Conservation (phyloP, 768 basidiomycete species). For the Tylopilus felleus region DNA sequence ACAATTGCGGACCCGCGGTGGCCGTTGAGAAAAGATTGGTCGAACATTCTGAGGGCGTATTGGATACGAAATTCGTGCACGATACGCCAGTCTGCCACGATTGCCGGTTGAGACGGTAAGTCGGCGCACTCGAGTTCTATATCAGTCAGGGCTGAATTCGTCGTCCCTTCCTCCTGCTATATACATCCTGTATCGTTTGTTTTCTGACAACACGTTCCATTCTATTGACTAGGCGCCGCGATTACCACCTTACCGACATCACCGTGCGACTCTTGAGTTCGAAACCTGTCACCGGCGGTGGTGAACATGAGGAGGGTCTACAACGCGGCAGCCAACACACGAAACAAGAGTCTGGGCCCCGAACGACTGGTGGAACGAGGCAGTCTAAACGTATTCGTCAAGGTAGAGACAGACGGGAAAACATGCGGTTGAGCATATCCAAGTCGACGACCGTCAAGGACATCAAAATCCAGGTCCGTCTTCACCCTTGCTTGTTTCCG, state of each 20-base stretch:
- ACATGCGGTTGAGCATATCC: conserved; percentile 50
- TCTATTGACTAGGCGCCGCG: conserved; percentile 28
- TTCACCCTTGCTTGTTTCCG: too few species aligned
- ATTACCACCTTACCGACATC: conserved; percentile 62
- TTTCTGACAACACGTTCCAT: conserved; percentile 18
- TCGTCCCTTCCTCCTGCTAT: conserved; percentile 1
- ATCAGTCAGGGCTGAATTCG: conserved; percentile 6
- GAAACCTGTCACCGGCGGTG: conserved; percentile 31
- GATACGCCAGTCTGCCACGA: conserved; percentile 54
- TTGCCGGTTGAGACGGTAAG: conserved; percentile 59
- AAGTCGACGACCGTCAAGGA: conserved; percentile 75
- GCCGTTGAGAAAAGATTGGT: conserved; percentile 38
- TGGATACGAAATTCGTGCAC: conserved; percentile 40
- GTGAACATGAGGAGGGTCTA: conserved; percentile 24
- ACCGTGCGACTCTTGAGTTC: conserved; percentile 47
- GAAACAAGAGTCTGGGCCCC: conserved; percentile 36
- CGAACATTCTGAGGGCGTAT: conserved; percentile 27
- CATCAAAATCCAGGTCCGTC: conserved; percentile 66
- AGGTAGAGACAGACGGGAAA: conserved; percentile 48
- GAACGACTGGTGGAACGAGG: conserved; percentile 43
- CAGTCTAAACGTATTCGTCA: conserved; percentile 72
- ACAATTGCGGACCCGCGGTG: conserved; percentile 54
- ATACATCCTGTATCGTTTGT: conserved; percentile 3
- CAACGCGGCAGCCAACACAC: conserved; percentile 27
- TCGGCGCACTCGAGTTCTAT: conserved; percentile 11